Evolutionary conservation across 208 protist genomes (phyloP).

Genomic region (Borovskyia barvae): DNA sequence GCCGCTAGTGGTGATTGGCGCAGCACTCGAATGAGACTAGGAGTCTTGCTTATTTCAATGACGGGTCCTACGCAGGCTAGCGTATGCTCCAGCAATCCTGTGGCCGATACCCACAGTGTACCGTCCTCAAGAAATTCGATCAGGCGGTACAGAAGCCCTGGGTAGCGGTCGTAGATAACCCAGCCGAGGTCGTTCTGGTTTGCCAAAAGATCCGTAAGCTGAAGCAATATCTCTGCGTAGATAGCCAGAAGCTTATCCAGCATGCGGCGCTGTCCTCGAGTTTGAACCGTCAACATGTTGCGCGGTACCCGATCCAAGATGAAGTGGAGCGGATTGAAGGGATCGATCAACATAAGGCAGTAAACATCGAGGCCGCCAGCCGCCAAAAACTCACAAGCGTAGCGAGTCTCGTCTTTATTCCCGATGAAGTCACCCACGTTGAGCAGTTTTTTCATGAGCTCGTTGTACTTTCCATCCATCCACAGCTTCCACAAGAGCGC

Average conservation of each 20-base stretch:
- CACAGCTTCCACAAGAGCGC: slow-evolving; percentile 21
- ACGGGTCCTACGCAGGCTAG: slow-evolving; percentile 71
- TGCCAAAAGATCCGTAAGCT: slow-evolving; percentile 67
- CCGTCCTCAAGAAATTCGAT: slow-evolving; percentile 60
- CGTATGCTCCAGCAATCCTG: slow-evolving; percentile 62
- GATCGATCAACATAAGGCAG: slow-evolving; percentile 60
- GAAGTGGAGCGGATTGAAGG: slow-evolving; percentile 26
- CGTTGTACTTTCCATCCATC: slow-evolving; percentile 21
- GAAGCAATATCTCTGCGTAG: slow-evolving; percentile 32
- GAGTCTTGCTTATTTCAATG: slow-evolving; percentile 69
- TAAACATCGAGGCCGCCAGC: slow-evolving; percentile 71
- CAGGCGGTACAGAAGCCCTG: slow-evolving; percentile 67
- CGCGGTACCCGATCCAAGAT: slow-evolving; percentile 1
- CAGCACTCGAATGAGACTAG: slow-evolving; percentile 50
- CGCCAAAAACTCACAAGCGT: slow-evolving; percentile 53
- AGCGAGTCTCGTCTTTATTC: slow-evolving; percentile 38
- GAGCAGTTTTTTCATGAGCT: slow-evolving; percentile 16
- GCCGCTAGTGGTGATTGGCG: slow-evolving; percentile 28
- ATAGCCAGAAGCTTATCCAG: slow-evolving; percentile 15
- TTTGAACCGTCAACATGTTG: slow-evolving; percentile 7
- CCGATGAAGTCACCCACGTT: slow-evolving; percentile 37
- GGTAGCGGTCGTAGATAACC: slow-evolving; percentile 80
- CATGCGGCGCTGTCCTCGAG: slow-evolving; percentile 6
- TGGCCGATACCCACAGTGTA: slow-evolving; percentile 31
- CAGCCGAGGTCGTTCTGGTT: slow-evolving; percentile 69